Percentiles rank a stretch among this genome's conserved stretches.
Conservation (phyloP, 352 stramenopile genomes). For the Peronosclerospora sorghi region DNA sequence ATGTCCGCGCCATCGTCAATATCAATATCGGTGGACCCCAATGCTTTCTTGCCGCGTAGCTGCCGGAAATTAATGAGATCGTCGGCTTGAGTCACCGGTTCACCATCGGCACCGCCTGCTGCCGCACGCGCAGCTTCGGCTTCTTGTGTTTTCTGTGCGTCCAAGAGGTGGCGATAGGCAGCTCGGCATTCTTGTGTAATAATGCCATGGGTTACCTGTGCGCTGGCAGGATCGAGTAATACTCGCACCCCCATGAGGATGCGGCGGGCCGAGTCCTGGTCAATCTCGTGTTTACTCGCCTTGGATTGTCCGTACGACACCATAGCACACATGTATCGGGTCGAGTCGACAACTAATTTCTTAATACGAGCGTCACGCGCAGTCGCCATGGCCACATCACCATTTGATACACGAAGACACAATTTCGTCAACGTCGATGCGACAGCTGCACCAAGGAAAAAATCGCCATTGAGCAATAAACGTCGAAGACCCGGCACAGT, state of each 20-base stretch:
- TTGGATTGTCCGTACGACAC: slow-evolving; percentile 64
- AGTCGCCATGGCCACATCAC: slow-evolving; percentile 40
- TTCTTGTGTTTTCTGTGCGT: slow-evolving; percentile 60
- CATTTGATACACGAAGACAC: slow-evolving; percentile 72
- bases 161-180: slow-evolving; percentile 67
- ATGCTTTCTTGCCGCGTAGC: slow-evolving; percentile 86
- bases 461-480: slow-evolving; percentile 89
- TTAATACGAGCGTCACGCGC: slow-evolving; percentile 45
- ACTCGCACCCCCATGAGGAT: slow-evolving; percentile 92
- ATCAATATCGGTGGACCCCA: slow-evolving; percentile 92
- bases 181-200: slow-evolving; percentile 74
- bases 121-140: slow-evolving; percentile 36
- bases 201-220: slow-evolving; percentile 50
- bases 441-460: slow-evolving; percentile 93
- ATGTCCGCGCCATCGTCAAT: slow-evolving; percentile 97
- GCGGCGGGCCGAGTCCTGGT: slow-evolving; percentile 92
- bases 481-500: slow-evolving; percentile 71
- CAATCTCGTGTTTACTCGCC: slow-evolving; percentile 75
- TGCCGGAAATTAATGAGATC: slow-evolving; percentile 98
- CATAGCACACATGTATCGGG: slow-evolving; percentile 66
- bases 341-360: slow-evolving; percentile 57
- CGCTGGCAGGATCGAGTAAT: slow-evolving; percentile 86
- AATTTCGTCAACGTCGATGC: slow-evolving; percentile 95
- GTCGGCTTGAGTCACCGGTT: slow-evolving; percentile 77
- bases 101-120: slow-evolving; percentile 31